Conservation (phyloP, 1,139 yeast species). For the Pichia sp. region DNA sequence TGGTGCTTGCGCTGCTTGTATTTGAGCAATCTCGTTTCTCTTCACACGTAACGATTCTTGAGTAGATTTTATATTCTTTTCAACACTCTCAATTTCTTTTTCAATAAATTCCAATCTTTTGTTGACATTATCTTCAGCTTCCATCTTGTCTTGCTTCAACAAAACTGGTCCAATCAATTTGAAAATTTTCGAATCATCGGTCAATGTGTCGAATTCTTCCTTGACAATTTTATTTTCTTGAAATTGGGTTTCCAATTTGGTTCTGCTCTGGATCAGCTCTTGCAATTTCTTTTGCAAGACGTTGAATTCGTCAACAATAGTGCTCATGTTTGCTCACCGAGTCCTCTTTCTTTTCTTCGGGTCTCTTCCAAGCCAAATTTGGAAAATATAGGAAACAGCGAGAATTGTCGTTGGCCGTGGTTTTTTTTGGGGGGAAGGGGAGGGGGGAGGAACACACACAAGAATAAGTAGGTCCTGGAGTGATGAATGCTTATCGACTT, state of each 20-base stretch:
- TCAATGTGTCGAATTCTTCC: conserved; percentile 59
- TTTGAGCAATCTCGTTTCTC: neutral
- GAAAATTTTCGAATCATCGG: conserved; percentile 55
- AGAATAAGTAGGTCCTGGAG: conserved; percentile 1
- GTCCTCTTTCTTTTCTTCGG: neutral
- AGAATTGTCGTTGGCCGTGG: too few relatives aligned
- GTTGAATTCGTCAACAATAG: conserved; percentile 20
- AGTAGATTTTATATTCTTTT: conserved; percentile 43
- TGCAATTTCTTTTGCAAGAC: conserved; percentile 31
- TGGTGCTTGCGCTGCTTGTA: neutral
- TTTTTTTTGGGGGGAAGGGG: too few relatives aligned
- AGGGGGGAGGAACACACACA: neutral
- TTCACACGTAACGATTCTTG: conserved; percentile 27
- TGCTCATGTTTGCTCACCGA: neutral
- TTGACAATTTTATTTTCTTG: conserved; percentile 93
- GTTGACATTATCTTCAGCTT: conserved; percentile 74
- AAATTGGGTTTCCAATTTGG: conserved; percentile 64
- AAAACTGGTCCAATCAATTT: conserved; percentile 90
- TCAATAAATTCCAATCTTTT: conserved; percentile 85
- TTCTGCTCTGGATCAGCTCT: conserved; percentile 52
- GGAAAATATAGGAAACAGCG: too few relatives aligned
- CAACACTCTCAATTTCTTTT: conserved; percentile 66
- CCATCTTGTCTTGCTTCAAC: conserved; percentile 76
- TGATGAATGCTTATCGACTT: too few relatives aligned
- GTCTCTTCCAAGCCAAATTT: too few relatives aligned